These are phyloP conservation scores for Taxillus chinensis DNA, from an alignment of 164 flowering plant species.

Conservation along the genomic window DNA sequence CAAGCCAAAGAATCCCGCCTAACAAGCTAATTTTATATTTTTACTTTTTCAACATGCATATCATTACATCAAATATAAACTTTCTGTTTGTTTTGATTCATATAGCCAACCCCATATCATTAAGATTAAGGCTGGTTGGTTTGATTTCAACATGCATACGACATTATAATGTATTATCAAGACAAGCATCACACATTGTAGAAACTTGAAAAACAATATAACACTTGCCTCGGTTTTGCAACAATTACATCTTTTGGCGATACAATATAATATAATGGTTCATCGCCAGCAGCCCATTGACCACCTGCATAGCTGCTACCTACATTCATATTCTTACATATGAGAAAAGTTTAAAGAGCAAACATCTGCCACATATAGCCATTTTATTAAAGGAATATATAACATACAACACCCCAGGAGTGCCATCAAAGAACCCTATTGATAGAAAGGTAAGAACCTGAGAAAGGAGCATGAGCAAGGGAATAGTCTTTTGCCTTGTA, in stretches of 20 bases:
- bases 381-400: neutral
- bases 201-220: neutral
- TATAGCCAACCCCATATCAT: too few relatives aligned
- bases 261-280: conserved; percentile 88
- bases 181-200: neutral
- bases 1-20: too few relatives aligned
- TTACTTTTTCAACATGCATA: too few relatives aligned
- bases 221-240: conserved; percentile 86
- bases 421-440: too few relatives aligned
- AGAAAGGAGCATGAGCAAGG: conserved; percentile 92
- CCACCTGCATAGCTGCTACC: conserved; percentile 98
- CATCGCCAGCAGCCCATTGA: conserved; percentile 99
- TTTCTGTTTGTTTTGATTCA: too few relatives aligned
- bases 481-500: conserved; percentile 95
- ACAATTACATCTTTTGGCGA: conserved; percentile 96
- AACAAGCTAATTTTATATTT: too few relatives aligned
- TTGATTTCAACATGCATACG: too few relatives aligned
- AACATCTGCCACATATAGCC: neutral
- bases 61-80: too few relatives aligned
- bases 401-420: too few relatives aligned
- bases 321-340: conserved; percentile 23
- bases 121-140: too few relatives aligned
- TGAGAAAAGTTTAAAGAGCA: conserved; percentile 5
- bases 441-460: conserved; percentile 35
- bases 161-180: neutral